phyloP scores from a whole-genome alignment of 371 early-diverging fungal genomes.

The Actinomortierella ambigua region DNA sequence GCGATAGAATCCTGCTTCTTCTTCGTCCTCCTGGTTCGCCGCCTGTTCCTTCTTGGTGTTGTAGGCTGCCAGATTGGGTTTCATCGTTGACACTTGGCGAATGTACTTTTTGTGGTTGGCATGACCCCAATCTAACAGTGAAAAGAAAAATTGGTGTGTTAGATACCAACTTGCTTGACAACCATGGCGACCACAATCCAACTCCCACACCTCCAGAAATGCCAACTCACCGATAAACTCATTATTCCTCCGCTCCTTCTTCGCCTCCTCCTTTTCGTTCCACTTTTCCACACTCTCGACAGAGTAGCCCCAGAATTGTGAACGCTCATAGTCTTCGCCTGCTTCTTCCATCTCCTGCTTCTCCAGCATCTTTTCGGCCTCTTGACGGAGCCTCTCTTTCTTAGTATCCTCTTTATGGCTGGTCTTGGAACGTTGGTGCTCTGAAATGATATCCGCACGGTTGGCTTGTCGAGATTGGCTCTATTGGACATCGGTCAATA shows the following conservation, averaged over 20 bases:
- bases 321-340: constrained; percentile 85
- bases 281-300: constrained; percentile 88
- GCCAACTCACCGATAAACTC: constrained; percentile 86
- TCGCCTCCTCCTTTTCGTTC: constrained; percentile 79
- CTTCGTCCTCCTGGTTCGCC: constrained; percentile 21
- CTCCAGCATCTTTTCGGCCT: constrained; percentile 71
- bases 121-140: constrained; percentile 74
- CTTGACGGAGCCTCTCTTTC: constrained; percentile 71
- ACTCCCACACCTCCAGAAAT: not conserved
- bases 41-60: constrained; percentile 63
- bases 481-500: constrained; percentile 32
- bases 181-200: not conserved
- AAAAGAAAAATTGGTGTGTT: not conserved
- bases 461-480: constrained; percentile 73
- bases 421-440: constrained; percentile 75
- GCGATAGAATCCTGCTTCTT: constrained; percentile 57
- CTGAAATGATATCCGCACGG: constrained; percentile 78
- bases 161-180: constrained; percentile 1
- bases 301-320: constrained; percentile 82
- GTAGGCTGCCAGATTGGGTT: constrained; percentile 84
- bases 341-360: constrained; percentile 65
- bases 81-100: constrained; percentile 74
- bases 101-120: constrained; percentile 89
- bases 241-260: constrained; percentile 65
- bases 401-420: constrained; percentile 70